Conservation (phyloP, 495 filamentous ascomycete species). For the Penicillium canescens region DNA sequence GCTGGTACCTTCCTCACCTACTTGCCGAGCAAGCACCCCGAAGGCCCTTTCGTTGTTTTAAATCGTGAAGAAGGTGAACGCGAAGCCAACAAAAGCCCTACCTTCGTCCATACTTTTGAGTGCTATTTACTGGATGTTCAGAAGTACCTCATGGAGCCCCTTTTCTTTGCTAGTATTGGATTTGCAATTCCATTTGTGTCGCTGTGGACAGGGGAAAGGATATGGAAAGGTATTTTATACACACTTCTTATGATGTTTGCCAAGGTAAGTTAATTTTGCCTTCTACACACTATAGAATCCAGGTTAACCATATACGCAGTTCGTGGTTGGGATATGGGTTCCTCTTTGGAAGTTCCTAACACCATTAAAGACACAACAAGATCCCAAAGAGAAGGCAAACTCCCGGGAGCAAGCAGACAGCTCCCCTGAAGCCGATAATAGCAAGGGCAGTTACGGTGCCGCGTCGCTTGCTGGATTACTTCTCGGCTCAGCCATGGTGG, state of each 20-base stretch:
- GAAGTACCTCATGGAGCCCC: conserved; percentile 60
- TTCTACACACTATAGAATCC: no score
- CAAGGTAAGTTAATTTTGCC: conserved; percentile 43
- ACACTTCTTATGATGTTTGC: conserved; percentile 64
- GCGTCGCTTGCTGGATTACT: conserved; percentile 53
- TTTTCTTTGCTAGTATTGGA: conserved; percentile 74
- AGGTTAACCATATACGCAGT: conserved; percentile 11
- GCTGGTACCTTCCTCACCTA: conserved; percentile 61
- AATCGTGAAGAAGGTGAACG: conserved; percentile 38
- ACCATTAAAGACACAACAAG: no score
- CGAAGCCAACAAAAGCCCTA: conserved; percentile 40
- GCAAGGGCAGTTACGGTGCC: conserved; percentile 4
- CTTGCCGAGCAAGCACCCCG: conserved; percentile 32
- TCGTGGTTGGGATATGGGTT: conserved; percentile 33
- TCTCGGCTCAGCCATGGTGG: conserved; percentile 63
- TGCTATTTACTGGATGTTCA: conserved; percentile 36
- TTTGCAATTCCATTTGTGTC: conserved; percentile 72
- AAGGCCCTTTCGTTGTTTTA: conserved; percentile 34
- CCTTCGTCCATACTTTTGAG: conserved; percentile 37
- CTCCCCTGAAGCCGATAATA: background rate
- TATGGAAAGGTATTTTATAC: conserved; percentile 73
- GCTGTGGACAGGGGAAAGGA: conserved; percentile 59
- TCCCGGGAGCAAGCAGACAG: background rate
- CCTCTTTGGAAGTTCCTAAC: conserved; percentile 19
- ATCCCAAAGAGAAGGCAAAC: no score